Evolutionary conservation across 257 asterid genomes (phyloP), one percentile per base, ranked within the genome.

Genomic region (Petunia secreta): DNA sequence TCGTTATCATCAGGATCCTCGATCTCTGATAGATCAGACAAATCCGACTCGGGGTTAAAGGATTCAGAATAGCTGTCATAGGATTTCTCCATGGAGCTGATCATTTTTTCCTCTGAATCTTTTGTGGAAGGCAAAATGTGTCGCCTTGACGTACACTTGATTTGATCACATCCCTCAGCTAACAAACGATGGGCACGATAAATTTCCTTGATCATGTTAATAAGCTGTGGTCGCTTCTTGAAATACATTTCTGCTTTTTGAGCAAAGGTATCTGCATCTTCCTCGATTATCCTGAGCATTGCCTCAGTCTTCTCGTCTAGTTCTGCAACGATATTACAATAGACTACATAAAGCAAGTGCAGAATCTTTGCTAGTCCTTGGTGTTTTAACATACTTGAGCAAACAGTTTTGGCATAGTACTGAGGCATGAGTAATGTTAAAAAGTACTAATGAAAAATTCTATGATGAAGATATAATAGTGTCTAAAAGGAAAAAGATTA

Each of bases 211-310:
- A 93, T 94, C 97, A 95, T 91, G 88, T 80, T 85, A 2, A 93
- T 83, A 39, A 95, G 97, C 87, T 93, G 92, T 0, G 99, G 99
- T 62, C 98, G 85, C 87, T 93, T 91, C 87, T 80, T 85, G 91
- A 89, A 93, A 85, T 91, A 95, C 97, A 95, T 91, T 59, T 91
- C 98, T 55, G 98, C 97, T 4, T 97, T 92, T 63, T 91, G 93
- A 2, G 98, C 91, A 36, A 93, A 93, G 2, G 98, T 88, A 83
- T 94, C 98, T 8, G 97, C 98, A 8, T 94, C 98, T 79, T 87
- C 94, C 68, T 93, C 96, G 13, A 94, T 84, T 74, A 91, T 63
- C 85, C 87, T 89, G 76, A 93, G 89, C 91, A 94, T 91, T 64
- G 83, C 77, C 11, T 82, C 87, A 0, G 93, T 89, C 82, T 91